Conservation (phyloP, 352 stramenopile species). For the Pythium scleroteichum region DNA sequence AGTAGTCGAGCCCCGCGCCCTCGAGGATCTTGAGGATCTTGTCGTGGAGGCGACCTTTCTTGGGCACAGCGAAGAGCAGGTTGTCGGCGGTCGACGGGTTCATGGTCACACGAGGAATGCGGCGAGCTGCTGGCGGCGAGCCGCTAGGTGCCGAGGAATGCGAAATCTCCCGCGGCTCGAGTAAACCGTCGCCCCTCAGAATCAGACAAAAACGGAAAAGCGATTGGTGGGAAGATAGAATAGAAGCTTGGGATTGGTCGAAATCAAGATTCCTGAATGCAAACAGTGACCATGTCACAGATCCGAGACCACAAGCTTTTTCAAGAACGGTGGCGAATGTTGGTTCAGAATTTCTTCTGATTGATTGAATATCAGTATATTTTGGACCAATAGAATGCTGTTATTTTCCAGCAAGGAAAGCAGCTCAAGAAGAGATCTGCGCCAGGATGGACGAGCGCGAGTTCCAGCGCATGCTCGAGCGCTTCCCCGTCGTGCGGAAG, state of each 20-base stretch:
- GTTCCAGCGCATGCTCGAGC: constrained; percentile 67
- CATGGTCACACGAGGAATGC: constrained; percentile 14
- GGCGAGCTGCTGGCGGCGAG: constrained; percentile 3
- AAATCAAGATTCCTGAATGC: constrained; percentile 29
- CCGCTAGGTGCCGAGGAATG: constrained; percentile 16
- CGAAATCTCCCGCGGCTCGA: constrained; percentile 23
- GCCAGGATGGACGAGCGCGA: constrained; percentile 67
- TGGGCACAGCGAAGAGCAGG: constrained; percentile 94
- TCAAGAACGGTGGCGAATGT: constrained; percentile 12
- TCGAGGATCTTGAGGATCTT: constrained; percentile 96
- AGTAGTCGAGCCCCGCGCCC: constrained; percentile 95
- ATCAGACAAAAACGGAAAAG: constrained; percentile 1
- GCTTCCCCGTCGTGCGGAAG: constrained; percentile 79
- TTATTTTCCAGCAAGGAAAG: no score
- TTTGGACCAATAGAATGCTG: constrained; percentile 25
- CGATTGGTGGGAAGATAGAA: constrained; percentile 3
- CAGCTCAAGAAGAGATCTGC: no score
- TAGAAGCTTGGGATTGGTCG: constrained; percentile 16
- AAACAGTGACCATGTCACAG: constrained; percentile 8
- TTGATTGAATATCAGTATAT: constrained; percentile 10
- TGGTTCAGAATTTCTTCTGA: background rate
- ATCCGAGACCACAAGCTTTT: constrained; percentile 32
- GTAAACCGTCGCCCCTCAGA: constrained; percentile 25
- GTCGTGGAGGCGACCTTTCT: constrained; percentile 97
- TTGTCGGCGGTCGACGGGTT: constrained; percentile 49